Base-by-base conservation (phyloP, 2,329 filamentous ascomycete genomes). In the Trichoderma arundinaceum region DNA sequence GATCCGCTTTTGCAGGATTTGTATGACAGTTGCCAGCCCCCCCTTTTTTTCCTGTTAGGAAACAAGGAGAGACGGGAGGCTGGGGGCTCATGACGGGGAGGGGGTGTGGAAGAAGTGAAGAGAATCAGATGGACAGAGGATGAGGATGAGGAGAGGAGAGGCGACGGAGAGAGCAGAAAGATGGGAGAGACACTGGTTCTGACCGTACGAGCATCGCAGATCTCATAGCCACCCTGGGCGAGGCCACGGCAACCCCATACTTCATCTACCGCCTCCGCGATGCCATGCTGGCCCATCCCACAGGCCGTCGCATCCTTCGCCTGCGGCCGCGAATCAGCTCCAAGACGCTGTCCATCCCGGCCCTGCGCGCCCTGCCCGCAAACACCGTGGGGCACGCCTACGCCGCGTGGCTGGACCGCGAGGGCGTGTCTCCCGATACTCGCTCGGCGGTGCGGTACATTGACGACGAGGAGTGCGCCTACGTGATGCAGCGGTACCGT, bases 401-500 rank as follows among this genome's bases (percentile, higher is more conserved):
- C 79, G 91, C 89, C 8, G 84, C 83, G 61, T 99, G 95, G 94
- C 84, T 98, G n/a, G 93, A 97, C 78, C 87, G 91, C 52, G 95
- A 99, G 78, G 92, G 92, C 68, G 94, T 99, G 13, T 91, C 91
- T 8, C 95, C 95, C 1, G 95, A 99, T 77, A 97, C 94, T 7
- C 88, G 95, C 52, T 83, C 90, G 46, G 77, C 78, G 1, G 95
- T 99, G 46, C 88, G 91, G 60, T 98, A 96, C 80, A 93, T 99
- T 68, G 94, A 98, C 77, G 90, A 98, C 75, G 89, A 91, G 72
- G 95, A 99, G 79, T 96, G 94, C 76, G 95, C 95, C 41, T 99
- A 98, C 80, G 95, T 98, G 17, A 96, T 99, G 91, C 95, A 98
- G 82, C 88, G 95, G 62, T 99, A 99, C 78, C 89, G 95, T 68